Conservation (phyloP, 352 stramenopile species). For the Blastocystis hominis region DNA sequence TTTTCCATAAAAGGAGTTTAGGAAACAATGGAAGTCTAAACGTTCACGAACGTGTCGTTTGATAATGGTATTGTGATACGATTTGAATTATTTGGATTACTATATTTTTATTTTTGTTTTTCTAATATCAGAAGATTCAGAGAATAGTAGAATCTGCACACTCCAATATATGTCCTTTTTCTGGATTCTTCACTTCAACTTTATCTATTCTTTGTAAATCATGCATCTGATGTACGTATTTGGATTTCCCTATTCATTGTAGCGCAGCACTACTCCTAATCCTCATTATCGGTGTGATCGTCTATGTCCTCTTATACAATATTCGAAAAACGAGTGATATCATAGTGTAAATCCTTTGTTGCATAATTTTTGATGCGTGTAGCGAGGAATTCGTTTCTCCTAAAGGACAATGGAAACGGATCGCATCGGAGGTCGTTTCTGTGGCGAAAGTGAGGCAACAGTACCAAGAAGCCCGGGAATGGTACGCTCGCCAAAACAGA, state of each 20-base stretch:
- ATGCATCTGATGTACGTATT: background rate
- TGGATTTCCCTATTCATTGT: background rate
- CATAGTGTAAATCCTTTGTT: conserved; percentile 18
- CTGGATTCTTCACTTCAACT: background rate
- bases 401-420: background rate
- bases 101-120: background rate
- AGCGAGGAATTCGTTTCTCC: background rate
- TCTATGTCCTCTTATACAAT: background rate
- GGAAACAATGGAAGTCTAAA: background rate
- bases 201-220: background rate
- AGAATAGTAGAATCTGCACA: background rate
- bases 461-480: conserved; percentile 21
- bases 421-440: background rate
- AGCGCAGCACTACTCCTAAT: background rate
- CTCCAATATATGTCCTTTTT: background rate
- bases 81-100: background rate
- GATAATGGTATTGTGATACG: background rate
- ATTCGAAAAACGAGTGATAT: background rate
- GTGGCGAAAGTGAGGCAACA: conserved; percentile 16
- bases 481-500: conserved; percentile 35
- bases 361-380: background rate
- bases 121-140: background rate
- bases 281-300: background rate
- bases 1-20: background rate
- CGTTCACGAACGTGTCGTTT: background rate